Percentiles rank a stretch among this genome's conserved stretches.
Conservation (phyloP, 2,329 filamentous ascomycete genomes). For the Colletotrichum coccodes region DNA sequence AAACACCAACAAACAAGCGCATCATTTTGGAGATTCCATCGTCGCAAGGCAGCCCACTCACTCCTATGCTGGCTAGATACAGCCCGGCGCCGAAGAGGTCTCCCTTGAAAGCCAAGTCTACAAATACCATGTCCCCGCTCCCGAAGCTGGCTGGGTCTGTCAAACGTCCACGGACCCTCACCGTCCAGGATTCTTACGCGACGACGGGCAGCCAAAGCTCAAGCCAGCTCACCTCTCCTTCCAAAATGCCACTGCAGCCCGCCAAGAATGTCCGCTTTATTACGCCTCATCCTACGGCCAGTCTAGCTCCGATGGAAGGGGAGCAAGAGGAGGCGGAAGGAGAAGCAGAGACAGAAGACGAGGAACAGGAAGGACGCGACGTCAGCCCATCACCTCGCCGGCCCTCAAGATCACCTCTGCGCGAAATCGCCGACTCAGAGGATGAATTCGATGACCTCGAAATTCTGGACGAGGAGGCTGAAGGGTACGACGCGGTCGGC, state of each 20-base stretch:
- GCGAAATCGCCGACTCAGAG: conserved; percentile 63
- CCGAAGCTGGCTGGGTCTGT: conserved; percentile 18
- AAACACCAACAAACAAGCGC: conserved; percentile 50
- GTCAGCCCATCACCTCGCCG: conserved; percentile 22
- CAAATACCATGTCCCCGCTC: conserved; percentile 35
- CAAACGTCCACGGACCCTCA: conserved; percentile 44
- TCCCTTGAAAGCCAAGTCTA: conserved; percentile 49
- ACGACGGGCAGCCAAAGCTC: conserved; percentile 37
- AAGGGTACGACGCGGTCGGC: conserved; percentile 32
- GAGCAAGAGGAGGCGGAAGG: conserved; percentile 18
- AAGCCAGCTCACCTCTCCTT: conserved; percentile 21
- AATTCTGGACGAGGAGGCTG: conserved; percentile 29
- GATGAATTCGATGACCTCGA: conserved; percentile 45
- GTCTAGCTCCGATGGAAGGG: conserved; percentile 16
- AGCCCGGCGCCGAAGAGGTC: conserved; percentile 46
- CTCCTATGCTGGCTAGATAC: conserved; percentile 52
- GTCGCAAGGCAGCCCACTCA: conserved; percentile 54
- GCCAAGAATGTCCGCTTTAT: conserved; percentile 30
- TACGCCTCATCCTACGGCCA: conserved; percentile 31
- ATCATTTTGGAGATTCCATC: conserved; percentile 54
- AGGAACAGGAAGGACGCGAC: conserved; percentile 3
- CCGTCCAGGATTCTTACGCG: conserved; percentile 58
- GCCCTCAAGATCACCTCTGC: conserved; percentile 12
- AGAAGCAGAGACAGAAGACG: conserved; percentile 15
- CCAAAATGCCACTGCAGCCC: conserved; percentile 37